Conservation (phyloP, 495 filamentous ascomycete species). For the Recurvomyces mirabilis region DNA sequence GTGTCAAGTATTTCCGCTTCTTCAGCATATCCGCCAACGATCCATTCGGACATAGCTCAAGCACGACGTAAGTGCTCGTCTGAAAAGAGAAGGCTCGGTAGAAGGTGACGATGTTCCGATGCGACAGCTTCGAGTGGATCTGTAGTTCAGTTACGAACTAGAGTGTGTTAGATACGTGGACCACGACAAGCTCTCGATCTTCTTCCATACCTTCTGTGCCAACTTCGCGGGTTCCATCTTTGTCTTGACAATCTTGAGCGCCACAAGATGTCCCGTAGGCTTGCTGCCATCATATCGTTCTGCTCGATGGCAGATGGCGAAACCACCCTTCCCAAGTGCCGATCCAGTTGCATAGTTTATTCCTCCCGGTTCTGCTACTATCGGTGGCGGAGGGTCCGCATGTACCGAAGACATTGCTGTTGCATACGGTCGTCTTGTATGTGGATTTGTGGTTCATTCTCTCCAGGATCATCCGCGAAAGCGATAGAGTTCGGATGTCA, state of each 20-base stretch:
- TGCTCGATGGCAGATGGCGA: slow-evolving; percentile 82
- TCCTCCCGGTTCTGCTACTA: slow-evolving; percentile 68
- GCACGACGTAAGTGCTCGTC: slow-evolving; percentile 79
- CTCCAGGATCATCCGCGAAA: too few relatives aligned
- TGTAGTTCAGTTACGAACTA: slow-evolving; percentile 96
- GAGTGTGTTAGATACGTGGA: slow-evolving; percentile 24
- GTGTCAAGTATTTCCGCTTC: slow-evolving; percentile 69
- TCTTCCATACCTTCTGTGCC: slow-evolving; percentile 67
- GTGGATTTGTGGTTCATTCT: too few relatives aligned
- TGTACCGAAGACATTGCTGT: slow-evolving; percentile 31
- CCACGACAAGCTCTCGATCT: neutral
- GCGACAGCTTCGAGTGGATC: slow-evolving; percentile 94
- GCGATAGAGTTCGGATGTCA: too few relatives aligned
- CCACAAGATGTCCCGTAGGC: slow-evolving; percentile 48
- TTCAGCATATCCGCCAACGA: slow-evolving; percentile 99
- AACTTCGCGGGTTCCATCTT: slow-evolving; percentile 75
- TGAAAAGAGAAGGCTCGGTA: slow-evolving; percentile 86
- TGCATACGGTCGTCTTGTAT: too few relatives aligned
- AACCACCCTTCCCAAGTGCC: slow-evolving; percentile 84
- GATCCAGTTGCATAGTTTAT: slow-evolving; percentile 73
- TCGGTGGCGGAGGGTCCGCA: slow-evolving; percentile 44
- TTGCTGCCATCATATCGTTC: slow-evolving; percentile 48
- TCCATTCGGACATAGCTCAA: slow-evolving; percentile 90
- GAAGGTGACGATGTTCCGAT: slow-evolving; percentile 89
- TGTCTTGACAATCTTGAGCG: slow-evolving; percentile 83